These are phyloP conservation scores for Chenopodium berlandieri DNA, from an alignment of 148 eudicot genomes.

Conservation along the genomic window DNA sequence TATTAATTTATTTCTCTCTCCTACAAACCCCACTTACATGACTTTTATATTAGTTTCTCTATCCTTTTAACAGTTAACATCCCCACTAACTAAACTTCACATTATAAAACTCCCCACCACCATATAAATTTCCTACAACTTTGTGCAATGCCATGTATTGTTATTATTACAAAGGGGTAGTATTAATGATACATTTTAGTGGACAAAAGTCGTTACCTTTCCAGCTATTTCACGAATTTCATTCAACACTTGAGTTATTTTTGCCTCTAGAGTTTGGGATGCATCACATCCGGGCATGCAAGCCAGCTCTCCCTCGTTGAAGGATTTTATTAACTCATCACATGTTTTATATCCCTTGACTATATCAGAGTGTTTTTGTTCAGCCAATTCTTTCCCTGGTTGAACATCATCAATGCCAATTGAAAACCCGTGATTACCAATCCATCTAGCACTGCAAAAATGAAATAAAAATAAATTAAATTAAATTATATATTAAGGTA, in stretches of 20 bases:
- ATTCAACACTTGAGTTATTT: slow-evolving; percentile 57
- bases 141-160: too few species aligned
- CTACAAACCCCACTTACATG: too few species aligned
- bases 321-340: slow-evolving; percentile 49
- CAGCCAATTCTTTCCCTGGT: slow-evolving; percentile 58
- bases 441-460: slow-evolving; percentile 90
- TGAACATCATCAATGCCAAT: slow-evolving; percentile 97
- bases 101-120: too few species aligned
- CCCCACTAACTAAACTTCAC: too few species aligned
- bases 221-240: slow-evolving; percentile 72
- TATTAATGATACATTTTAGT: neutral
- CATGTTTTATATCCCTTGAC: slow-evolving; percentile 47
- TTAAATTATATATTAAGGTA: neutral
- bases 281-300: slow-evolving; percentile 81
- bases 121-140: too few species aligned
- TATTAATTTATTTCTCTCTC: too few species aligned
- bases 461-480: neutral
- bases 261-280: slow-evolving; percentile 75
- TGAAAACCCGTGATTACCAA: slow-evolving; percentile 96
- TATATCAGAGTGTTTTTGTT: slow-evolving; percentile 40
- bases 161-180: too few species aligned
- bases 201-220: slow-evolving; percentile 38
- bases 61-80: too few species aligned
- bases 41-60: too few species aligned
- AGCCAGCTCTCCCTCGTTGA: slow-evolving; percentile 57